Evolutionary conservation across 2,329 filamentous ascomycete species (phyloP).

Genomic region (Aspergillus fumigatiaffinis): DNA sequence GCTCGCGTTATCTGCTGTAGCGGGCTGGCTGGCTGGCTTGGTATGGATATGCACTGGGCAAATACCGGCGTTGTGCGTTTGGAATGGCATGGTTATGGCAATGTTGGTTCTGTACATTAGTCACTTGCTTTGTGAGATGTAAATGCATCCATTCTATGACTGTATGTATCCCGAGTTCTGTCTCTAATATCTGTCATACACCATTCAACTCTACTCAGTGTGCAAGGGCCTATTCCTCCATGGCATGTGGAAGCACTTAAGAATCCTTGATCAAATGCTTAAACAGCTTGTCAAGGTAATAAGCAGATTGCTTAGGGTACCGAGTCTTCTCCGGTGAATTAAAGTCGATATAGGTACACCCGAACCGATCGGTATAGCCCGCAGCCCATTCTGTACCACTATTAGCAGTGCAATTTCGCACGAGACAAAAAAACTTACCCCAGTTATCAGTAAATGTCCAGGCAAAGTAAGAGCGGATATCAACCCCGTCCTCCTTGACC

Average conservation of each 20-base stretch:
- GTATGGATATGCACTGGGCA: background rate
- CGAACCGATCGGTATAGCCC: conserved; percentile 75
- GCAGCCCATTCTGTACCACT: conserved; percentile 66
- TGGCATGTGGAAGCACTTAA: background rate
- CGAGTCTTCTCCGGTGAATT: conserved; percentile 64
- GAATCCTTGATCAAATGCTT: conserved; percentile 52
- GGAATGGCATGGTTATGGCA: background rate
- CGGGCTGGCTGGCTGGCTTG: background rate
- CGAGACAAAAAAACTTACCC: conserved; percentile 39
- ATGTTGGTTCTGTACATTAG: background rate
- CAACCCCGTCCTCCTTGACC: conserved; percentile 61
- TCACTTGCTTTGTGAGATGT: background rate
- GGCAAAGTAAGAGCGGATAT: conserved; percentile 72
- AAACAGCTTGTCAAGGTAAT: conserved; percentile 64
- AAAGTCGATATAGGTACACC: conserved; percentile 75
- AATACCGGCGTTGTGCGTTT: background rate
- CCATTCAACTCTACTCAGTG: background rate
- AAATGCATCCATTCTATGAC: background rate
- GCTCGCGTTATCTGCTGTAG: background rate
- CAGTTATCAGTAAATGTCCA: conserved; percentile 70
- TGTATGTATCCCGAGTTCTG: background rate
- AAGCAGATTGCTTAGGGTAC: conserved; percentile 73
- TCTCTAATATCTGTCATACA: background rate
- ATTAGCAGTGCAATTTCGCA: background rate
- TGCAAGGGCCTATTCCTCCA: background rate